Evolutionary conservation across 2,329 filamentous ascomycete genomes (phyloP).

Genomic region (Tympanopsis confertula): DNA sequence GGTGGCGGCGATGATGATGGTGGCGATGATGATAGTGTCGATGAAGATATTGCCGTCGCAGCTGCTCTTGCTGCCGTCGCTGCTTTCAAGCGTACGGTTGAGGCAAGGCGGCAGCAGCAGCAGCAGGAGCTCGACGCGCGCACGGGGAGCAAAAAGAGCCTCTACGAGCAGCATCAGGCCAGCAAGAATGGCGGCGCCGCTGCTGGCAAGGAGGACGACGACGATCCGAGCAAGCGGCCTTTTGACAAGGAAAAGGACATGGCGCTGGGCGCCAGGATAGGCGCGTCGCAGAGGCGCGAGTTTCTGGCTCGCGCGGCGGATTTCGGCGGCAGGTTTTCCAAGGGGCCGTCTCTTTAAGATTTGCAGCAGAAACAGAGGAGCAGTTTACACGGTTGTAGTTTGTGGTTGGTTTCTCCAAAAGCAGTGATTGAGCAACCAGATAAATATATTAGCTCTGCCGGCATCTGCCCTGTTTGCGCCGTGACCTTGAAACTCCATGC

Average conservation of each 20-base stretch:
- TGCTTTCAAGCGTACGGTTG: too few relatives aligned
- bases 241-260: slow-evolving; percentile 96
- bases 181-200: slow-evolving; percentile 23
- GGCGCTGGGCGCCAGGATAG: slow-evolving; percentile 62
- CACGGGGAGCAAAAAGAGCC: slow-evolving; percentile 5
- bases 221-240: slow-evolving; percentile 78
- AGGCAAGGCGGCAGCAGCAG: slow-evolving; percentile 23
- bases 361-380: slow-evolving; percentile 2
- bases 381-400: slow-evolving; percentile 5
- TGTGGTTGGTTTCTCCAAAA: too few relatives aligned
- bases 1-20: slow-evolving; percentile 24
- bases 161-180: not conserved
- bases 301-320: slow-evolving; percentile 69
- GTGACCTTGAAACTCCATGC: too few relatives aligned
- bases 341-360: slow-evolving; percentile 51
- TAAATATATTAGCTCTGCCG: not conserved
- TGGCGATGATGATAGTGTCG: too few relatives aligned
- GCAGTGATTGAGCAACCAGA: not conserved
- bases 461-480: not conserved
- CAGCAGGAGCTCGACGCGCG: slow-evolving; percentile 17
- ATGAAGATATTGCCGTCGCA: slow-evolving; percentile 26
- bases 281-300: slow-evolving; percentile 62
- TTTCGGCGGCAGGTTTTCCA: slow-evolving; percentile 72
- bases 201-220: slow-evolving; percentile 53
- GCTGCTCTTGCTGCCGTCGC: too few relatives aligned